Conservation (phyloP, 495 filamentous ascomycete species). For the Alectoria sarmentosa region DNA sequence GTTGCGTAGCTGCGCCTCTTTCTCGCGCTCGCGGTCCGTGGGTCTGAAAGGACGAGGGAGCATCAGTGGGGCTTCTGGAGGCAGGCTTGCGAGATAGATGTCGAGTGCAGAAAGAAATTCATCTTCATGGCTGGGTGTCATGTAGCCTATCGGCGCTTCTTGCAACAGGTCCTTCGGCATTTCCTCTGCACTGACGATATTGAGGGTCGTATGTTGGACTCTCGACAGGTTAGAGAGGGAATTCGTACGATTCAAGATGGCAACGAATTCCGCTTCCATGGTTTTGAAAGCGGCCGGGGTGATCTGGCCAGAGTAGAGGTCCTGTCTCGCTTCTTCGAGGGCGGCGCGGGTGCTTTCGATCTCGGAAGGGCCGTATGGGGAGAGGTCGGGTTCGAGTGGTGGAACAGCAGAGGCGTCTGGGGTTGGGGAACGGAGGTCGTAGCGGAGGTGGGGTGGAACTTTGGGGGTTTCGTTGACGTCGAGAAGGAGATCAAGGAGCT, state of each 20-base stretch:
- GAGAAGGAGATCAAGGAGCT: conserved; percentile 74
- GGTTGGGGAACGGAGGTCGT: conserved; percentile 42
- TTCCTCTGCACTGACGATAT: conserved; percentile 16
- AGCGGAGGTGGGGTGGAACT: conserved; percentile 66
- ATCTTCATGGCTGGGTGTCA: conserved; percentile 71
- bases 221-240: conserved; percentile 13
- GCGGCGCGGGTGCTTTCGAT: conserved; percentile 34
- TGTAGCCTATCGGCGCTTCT: conserved; percentile 40
- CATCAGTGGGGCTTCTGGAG: conserved; percentile 33
- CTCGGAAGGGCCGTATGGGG: conserved; percentile 33
- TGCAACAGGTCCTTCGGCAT: conserved; percentile 28
- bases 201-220: conserved; percentile 20
- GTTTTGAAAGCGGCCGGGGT: conserved; percentile 29
- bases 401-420: conserved; percentile 38
- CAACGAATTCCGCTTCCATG: conserved; percentile 1
- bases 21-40: conserved; percentile 41
- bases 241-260: conserved; percentile 10
- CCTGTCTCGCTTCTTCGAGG: conserved; percentile 41
- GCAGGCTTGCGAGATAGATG: conserved; percentile 48
- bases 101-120: conserved; percentile 73
- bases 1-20: conserved; percentile 59
- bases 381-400: conserved; percentile 35
- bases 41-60: conserved; percentile 36
- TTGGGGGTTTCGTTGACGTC: conserved; percentile 77
- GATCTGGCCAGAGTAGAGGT: conserved; percentile 38